Conservation (phyloP, 2,329 filamentous ascomycete genomes). For the Pseudopyricularia cyperi region DNA sequence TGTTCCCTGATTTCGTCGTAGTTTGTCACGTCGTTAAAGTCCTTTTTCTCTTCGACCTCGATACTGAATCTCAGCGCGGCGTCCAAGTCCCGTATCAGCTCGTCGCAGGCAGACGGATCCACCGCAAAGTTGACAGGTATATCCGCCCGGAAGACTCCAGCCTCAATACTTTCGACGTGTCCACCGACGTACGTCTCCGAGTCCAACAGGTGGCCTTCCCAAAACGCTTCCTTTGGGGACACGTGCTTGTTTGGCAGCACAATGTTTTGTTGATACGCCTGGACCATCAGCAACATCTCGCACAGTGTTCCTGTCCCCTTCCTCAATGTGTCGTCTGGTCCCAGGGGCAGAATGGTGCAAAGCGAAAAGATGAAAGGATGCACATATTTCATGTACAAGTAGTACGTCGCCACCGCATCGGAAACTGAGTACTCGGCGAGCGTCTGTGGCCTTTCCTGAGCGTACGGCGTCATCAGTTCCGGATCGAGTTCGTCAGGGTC, state of each 20-base stretch:
- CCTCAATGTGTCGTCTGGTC: constrained; percentile 80
- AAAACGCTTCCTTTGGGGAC: constrained; percentile 82
- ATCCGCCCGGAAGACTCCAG: constrained; percentile 89
- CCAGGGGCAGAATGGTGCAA: constrained; percentile 89
- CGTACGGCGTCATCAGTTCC: constrained; percentile 91
- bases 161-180: constrained; percentile 98
- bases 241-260: constrained; percentile 94
- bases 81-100: constrained; percentile 76
- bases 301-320: constrained; percentile 98
- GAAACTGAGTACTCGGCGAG: constrained; percentile 97
- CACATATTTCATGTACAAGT: constrained; percentile 99
- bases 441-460: constrained; percentile 80
- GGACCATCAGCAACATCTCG: constrained; percentile 98
- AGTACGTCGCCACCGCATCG: constrained; percentile 96
- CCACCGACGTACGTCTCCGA: constrained; percentile 97
- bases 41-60: constrained; percentile 72
- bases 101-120: constrained; percentile 80
- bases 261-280: constrained; percentile 86
- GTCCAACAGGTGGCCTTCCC: constrained; percentile 90
- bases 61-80: constrained; percentile 81
- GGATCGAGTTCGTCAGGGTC: constrained; percentile 96
- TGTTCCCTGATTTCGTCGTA: constrained; percentile 76
- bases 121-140: constrained; percentile 90
- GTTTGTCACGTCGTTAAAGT: constrained; percentile 64
- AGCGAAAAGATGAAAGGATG: constrained; percentile 98